phyloP scores from a whole-genome alignment of 768 basidiomycete species.

The Boletus reticulatus region DNA sequence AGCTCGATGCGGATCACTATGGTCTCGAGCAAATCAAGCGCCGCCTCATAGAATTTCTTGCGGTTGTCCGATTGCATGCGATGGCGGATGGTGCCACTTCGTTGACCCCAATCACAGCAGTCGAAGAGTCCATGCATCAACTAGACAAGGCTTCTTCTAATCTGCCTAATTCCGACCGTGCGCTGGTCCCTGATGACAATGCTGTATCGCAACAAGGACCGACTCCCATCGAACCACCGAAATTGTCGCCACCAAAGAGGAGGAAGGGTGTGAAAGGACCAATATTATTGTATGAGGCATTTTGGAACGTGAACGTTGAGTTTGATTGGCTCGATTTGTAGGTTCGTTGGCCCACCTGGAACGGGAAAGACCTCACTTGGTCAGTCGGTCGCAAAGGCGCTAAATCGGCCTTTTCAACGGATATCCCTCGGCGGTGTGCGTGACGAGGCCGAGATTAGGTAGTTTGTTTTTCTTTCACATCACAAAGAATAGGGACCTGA shows the following conservation, averaged over 20 bases:
- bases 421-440: conserved; percentile 91
- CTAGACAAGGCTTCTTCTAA: conserved; percentile 17
- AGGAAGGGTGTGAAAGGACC: conserved; percentile 62
- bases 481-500: conserved; percentile 3
- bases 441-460: conserved; percentile 83
- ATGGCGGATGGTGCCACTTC: conserved; percentile 21
- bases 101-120: neutral
- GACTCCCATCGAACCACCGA: conserved; percentile 1
- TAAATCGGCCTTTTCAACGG: conserved; percentile 85
- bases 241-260: conserved; percentile 5
- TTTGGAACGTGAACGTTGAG: neutral
- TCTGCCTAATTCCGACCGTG: conserved; percentile 18
- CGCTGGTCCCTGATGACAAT: conserved; percentile 21
- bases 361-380: conserved; percentile 92
- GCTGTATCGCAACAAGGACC: conserved; percentile 11
- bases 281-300: conserved; percentile 56
- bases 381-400: conserved; percentile 79
- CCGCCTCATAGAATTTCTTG: conserved; percentile 87
- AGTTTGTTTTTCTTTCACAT: conserved; percentile 3
- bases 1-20: conserved; percentile 88
- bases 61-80: conserved; percentile 66
- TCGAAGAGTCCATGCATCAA: conserved; percentile 17
- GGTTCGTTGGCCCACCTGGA: conserved; percentile 89
- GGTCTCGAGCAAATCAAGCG: conserved; percentile 93
- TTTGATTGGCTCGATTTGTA: conserved; percentile 19